A percentile compares a stretch with the other conserved stretches of the same genome.
phyloP scores from a whole-genome alignment of 495 filamentous ascomycete genomes.

The Trichoderma asperelloides region DNA sequence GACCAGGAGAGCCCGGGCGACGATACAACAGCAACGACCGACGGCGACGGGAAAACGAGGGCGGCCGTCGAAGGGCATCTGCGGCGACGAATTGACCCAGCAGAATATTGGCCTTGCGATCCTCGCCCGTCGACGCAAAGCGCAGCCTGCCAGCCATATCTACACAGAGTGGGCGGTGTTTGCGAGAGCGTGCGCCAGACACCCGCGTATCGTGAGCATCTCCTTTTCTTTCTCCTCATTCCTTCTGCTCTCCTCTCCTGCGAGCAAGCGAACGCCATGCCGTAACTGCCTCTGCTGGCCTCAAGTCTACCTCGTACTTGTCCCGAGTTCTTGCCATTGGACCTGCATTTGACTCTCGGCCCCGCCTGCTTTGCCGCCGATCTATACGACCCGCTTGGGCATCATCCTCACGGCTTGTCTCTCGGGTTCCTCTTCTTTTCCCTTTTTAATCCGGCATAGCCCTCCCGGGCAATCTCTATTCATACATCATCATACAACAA shows the following conservation, averaged over 20 bases:
- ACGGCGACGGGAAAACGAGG: background rate
- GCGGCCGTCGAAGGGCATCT: background rate
- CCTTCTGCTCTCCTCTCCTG: background rate
- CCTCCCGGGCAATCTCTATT: background rate
- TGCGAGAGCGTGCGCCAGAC: background rate
- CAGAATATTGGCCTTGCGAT: conserved; percentile 2
- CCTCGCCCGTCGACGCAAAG: background rate
- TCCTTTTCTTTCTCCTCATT: background rate
- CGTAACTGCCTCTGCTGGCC: conserved; percentile 1
- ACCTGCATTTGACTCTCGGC: background rate
- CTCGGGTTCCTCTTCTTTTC: background rate
- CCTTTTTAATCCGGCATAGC: background rate
- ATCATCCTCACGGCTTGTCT: conserved; percentile 6
- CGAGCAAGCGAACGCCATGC: background rate
- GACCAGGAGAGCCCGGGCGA: background rate
- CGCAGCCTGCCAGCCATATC: background rate
- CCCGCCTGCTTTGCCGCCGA: conserved; percentile 5
- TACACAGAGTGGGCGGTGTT: background rate
- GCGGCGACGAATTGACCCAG: background rate
- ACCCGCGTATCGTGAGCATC: background rate
- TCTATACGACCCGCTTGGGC: conserved; percentile 5
- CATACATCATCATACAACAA: background rate
- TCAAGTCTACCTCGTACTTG: background rate
- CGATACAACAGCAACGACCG: background rate
- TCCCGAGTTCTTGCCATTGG: background rate